Base-by-base conservation (phyloP, 169 alveolate species). In the Plasmodium relictum region DNA sequence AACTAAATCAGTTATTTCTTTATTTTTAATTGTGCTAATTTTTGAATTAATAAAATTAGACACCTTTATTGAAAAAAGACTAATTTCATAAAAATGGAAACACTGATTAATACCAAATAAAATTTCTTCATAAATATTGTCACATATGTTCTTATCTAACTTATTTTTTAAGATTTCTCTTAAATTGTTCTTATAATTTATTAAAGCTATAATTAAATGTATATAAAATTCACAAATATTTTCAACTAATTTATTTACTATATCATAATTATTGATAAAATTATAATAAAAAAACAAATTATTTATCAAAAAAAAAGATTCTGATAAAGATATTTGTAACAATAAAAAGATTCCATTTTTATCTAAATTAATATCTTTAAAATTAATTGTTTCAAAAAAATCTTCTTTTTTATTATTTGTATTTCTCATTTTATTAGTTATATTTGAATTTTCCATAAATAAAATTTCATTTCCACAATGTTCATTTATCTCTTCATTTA, bases 281-380 rank as follows among this genome's bases (percentile, higher is more conserved):
- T 78, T 48, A 20, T 80, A 80, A 14, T 68, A 31, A 45, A 68
- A 68, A 37, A 80, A 56, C 5, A 50, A 24, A 26, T 59, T 56
- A 10, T 80, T 80, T 42, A 80, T 66, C 6, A 80, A 6, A n/a
- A 31, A 54, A 41, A 68, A 80, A 6, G 68, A 42, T 12, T 68
- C 63, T 9, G 22, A 31, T 24, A 80, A 37, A n/a, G 90, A 66
- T 22, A 80, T 4, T 31, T 80, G 90, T 12, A 80, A n/a, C 3
- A 80, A 74, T 12, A 80, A 45, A 71, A 80, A 80, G 3, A 80
- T 14, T 20, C 90, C 90, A 31, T 68, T 80, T 16, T 80, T 80
- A 41, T 80, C 90, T 42, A 80, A 18, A 26, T 68, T 80, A 26
- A 56, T 31, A 31, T 31, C 39, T 31, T 31, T 31, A 31, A 31